A percentile compares a stretch with the other conserved stretches of the same genome.
phyloP scores from a whole-genome alignment of 2,329 filamentous ascomycete genomes.

The Penicillium vulpinum region DNA sequence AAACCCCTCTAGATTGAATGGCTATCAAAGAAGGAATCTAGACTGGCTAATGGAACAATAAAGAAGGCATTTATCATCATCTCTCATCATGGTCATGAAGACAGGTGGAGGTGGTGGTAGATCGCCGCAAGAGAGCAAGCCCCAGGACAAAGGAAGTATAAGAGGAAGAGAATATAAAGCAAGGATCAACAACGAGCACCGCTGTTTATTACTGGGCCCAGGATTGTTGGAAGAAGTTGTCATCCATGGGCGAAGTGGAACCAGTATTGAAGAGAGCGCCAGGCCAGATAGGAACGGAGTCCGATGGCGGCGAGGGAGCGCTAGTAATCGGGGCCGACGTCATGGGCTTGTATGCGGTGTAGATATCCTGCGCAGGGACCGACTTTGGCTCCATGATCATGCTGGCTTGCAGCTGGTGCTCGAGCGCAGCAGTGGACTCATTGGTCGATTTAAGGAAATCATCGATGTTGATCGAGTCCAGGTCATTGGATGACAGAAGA shows the following conservation, averaged over 20 bases:
- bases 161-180: constrained; percentile 9
- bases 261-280: constrained; percentile 34
- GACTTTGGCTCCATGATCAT: constrained; percentile 39
- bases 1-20: constrained; percentile 33
- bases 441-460: constrained; percentile 46
- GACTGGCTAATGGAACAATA: constrained; percentile 38
- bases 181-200: constrained; percentile 8
- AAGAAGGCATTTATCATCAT: constrained; percentile 46
- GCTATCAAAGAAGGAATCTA: constrained; percentile 34
- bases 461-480: constrained; percentile 46
- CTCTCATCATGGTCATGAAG: constrained; percentile 48
- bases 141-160: constrained; percentile 17
- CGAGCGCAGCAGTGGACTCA: constrained; percentile 41
- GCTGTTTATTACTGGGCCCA: constrained; percentile 28
- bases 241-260: constrained; percentile 31
- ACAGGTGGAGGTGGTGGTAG: constrained; percentile 44
- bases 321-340: constrained; percentile 17
- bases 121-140: constrained; percentile 31
- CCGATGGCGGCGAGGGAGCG: constrained; percentile 26
- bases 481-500: constrained; percentile 42
- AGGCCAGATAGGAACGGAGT: constrained; percentile 36
- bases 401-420: constrained; percentile 42
- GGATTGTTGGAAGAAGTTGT: constrained; percentile 33
- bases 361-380: constrained; percentile 32
- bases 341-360: constrained; percentile 29